A percentile compares a stretch with the other conserved stretches of the same genome.
Evolutionary conservation across 2,329 filamentous ascomycete species (phyloP).

Genomic region (Aspergillus aculeatinus): DNA sequence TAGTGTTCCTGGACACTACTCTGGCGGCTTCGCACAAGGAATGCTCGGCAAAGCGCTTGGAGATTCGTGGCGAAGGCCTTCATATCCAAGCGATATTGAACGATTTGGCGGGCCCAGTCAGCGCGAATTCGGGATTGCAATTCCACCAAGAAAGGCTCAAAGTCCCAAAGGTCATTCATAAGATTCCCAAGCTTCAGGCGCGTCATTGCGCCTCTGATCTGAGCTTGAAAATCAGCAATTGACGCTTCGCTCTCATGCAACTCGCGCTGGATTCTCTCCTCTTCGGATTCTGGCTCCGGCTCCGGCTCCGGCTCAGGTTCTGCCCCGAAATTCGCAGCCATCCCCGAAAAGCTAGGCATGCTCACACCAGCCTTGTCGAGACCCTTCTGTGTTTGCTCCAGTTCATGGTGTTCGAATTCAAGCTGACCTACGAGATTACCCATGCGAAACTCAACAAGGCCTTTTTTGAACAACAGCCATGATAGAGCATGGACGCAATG

Average conservation of each 20-base stretch:
- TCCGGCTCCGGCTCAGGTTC: conserved; percentile 76
- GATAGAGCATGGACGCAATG: conserved; percentile 97
- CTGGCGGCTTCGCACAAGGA: conserved; percentile 66
- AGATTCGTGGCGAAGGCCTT: conserved; percentile 73
- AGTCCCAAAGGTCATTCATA: conserved; percentile 90
- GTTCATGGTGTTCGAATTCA: conserved; percentile 95
- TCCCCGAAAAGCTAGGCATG: conserved; percentile 97
- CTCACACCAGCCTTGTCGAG: conserved; percentile 91
- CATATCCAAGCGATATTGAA: conserved; percentile 81
- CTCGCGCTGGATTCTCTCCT: conserved; percentile 82
- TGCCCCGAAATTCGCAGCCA: conserved; percentile 92
- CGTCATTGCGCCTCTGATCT: conserved; percentile 76
- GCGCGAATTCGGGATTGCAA: conserved; percentile 85
- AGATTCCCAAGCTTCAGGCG: conserved; percentile 73
- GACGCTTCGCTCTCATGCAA: conserved; percentile 70
- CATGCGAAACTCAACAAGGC: conserved; percentile 92
- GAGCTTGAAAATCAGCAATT: conserved; percentile 80
- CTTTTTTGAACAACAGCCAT: conserved; percentile 94
- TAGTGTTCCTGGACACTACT: conserved; percentile 67
- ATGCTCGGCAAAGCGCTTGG: conserved; percentile 76
- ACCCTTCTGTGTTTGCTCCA: conserved; percentile 95
- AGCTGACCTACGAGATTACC: conserved; percentile 95
- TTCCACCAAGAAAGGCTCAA: conserved; percentile 73
- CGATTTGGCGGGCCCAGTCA: conserved; percentile 80
- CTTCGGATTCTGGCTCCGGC: conserved; percentile 76